phyloP scores from a whole-genome alignment of 495 filamentous ascomycete genomes.

The Rostrohypoxylon terebratum region DNA sequence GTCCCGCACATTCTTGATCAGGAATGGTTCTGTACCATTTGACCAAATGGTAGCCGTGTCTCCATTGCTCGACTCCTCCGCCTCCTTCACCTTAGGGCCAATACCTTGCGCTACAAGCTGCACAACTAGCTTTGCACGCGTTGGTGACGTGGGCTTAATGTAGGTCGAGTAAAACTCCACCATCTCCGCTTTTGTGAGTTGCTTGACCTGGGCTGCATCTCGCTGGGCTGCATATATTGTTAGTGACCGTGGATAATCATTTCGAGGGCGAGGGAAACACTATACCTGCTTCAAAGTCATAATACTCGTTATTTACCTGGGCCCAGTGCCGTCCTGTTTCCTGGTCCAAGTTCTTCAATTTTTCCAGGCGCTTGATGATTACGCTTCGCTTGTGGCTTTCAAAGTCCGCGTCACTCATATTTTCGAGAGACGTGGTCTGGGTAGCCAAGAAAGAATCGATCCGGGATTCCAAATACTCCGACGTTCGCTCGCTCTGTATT shows the following conservation, averaged over 20 bases:
- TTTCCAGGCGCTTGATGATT: constrained; percentile 89
- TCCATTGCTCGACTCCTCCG: constrained; percentile 56
- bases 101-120: constrained; percentile 81
- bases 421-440: constrained; percentile 72
- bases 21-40: constrained; percentile 59
- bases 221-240: constrained; percentile 66
- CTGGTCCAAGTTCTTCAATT: constrained; percentile 89
- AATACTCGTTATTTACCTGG: constrained; percentile 86
- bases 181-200: constrained; percentile 81
- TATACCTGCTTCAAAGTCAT: constrained; percentile 87
- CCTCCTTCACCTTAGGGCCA: constrained; percentile 52
- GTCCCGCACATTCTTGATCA: constrained; percentile 78
- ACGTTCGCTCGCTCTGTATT: constrained; percentile 91
- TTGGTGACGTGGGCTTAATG: constrained; percentile 77
- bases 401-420: constrained; percentile 88
- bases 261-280: constrained; percentile 25
- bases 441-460: constrained; percentile 84
- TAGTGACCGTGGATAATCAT: constrained; percentile 8
- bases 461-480: constrained; percentile 83
- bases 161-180: constrained; percentile 81
- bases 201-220: constrained; percentile 79
- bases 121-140: constrained; percentile 82
- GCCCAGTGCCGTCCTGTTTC: constrained; percentile 86
- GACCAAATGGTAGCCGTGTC: constrained; percentile 42
- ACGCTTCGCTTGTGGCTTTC: constrained; percentile 90